These are phyloP conservation scores for Colletotrichum sp. DNA, from an alignment of 2,329 filamentous ascomycete genomes.

Conservation along the genomic window DNA sequence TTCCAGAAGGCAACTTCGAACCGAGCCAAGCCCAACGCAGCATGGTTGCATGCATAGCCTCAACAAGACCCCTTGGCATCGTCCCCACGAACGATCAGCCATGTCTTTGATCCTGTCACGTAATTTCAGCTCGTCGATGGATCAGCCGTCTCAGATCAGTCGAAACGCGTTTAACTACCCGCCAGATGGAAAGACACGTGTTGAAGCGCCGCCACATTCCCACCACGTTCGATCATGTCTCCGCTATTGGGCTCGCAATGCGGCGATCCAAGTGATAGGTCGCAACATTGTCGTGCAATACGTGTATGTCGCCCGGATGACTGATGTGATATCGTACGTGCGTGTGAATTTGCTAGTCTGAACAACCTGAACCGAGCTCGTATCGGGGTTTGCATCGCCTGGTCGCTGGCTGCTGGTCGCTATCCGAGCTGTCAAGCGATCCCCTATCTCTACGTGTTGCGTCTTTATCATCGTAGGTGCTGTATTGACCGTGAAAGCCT, in stretches of 20 bases:
- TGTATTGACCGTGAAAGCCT: neutral
- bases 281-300: neutral
- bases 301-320: neutral
- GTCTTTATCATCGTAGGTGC: neutral
- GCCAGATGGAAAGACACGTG: neutral
- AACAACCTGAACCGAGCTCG: neutral
- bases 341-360: neutral
- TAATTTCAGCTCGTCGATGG: neutral
- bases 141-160: constrained; percentile 7
- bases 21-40: neutral
- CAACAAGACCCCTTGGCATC: neutral
- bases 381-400: neutral
- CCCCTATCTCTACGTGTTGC: neutral
- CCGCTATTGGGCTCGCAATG: neutral
- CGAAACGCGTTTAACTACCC: neutral
- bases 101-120: neutral
- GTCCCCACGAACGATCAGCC: neutral
- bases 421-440: neutral
- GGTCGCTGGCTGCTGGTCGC: neutral
- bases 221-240: neutral
- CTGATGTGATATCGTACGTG: neutral
- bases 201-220: neutral
- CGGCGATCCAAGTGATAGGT: neutral
- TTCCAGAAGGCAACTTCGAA: neutral
- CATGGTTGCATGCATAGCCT: neutral